phyloP scores from a whole-genome alignment of 176 grass and related monocot species.

The Chloris gayana region DNA sequence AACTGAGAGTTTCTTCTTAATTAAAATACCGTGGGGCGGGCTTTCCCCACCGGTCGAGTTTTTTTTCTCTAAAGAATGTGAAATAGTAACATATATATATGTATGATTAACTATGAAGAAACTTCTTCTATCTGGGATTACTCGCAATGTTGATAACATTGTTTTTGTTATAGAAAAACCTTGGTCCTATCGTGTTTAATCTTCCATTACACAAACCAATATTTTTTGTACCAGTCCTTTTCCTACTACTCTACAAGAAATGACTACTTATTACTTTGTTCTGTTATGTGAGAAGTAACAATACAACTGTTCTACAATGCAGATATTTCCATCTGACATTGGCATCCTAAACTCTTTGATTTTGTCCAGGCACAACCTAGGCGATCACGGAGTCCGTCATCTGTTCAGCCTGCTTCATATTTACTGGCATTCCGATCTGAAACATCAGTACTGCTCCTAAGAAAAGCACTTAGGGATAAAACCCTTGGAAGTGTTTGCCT shows the following conservation, averaged over 20 bases:
- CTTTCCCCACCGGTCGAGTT: too few relatives aligned
- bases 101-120: neutral
- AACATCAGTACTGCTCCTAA: conserved; percentile 69
- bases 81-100: neutral
- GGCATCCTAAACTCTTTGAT: conserved; percentile 32
- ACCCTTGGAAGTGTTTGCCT: conserved; percentile 84
- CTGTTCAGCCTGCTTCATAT: conserved; percentile 56
- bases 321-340: conserved; percentile 1
- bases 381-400: conserved; percentile 77
- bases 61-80: neutral
- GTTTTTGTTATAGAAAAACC: neutral
- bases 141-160: neutral
- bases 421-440: conserved; percentile 85
- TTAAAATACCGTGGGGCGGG: too few relatives aligned
- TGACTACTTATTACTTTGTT: neutral
- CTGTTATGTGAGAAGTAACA: neutral
- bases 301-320: too few relatives aligned
- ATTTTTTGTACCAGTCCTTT: neutral
- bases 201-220: neutral
- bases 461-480: conserved; percentile 80
- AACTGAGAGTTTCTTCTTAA: too few relatives aligned
- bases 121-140: neutral
- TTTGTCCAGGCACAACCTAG: conserved; percentile 72
- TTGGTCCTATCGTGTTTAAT: neutral
- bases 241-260: conserved; percentile 1